phyloP scores from a whole-genome alignment of 2,329 filamentous ascomycete genomes.

The Orbilia brochopaga region DNA sequence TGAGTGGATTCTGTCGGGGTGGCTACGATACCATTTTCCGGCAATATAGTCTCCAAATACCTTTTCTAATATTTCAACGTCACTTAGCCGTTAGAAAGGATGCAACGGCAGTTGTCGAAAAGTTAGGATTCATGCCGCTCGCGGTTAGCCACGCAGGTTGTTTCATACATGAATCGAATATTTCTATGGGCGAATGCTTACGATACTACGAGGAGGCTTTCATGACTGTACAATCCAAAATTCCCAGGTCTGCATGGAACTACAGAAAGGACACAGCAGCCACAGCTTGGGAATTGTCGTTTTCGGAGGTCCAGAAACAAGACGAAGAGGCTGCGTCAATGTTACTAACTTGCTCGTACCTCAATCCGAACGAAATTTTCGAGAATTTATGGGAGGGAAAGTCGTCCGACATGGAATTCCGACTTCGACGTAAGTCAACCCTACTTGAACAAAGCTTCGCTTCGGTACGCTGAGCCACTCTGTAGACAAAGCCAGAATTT shows the following conservation, averaged over 20 bases:
- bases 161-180: slow-evolving; percentile 44
- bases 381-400: slow-evolving; percentile 41
- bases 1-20: background rate
- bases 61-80: background rate
- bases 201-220: slow-evolving; percentile 42
- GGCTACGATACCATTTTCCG: too few species aligned
- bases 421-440: slow-evolving; percentile 13
- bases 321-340: slow-evolving; percentile 38
- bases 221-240: slow-evolving; percentile 28
- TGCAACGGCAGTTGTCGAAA: slow-evolving; percentile 13
- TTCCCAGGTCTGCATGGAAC: slow-evolving; percentile 32
- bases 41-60: background rate
- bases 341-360: slow-evolving; percentile 50
- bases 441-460: slow-evolving; percentile 9
- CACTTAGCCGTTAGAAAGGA: slow-evolving; percentile 9
- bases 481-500: slow-evolving; percentile 19
- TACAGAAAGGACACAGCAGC: slow-evolving; percentile 38
- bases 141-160: slow-evolving; percentile 28
- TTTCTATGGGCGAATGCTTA: slow-evolving; percentile 39
- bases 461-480: slow-evolving; percentile 10
- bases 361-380: slow-evolving; percentile 48
- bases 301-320: slow-evolving; percentile 45
- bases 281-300: slow-evolving; percentile 50
- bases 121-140: slow-evolving; percentile 38
- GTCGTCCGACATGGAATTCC: background rate